Base-by-base conservation (phyloP, 495 filamentous ascomycete species). In the Alectoria sarmentosa region DNA sequence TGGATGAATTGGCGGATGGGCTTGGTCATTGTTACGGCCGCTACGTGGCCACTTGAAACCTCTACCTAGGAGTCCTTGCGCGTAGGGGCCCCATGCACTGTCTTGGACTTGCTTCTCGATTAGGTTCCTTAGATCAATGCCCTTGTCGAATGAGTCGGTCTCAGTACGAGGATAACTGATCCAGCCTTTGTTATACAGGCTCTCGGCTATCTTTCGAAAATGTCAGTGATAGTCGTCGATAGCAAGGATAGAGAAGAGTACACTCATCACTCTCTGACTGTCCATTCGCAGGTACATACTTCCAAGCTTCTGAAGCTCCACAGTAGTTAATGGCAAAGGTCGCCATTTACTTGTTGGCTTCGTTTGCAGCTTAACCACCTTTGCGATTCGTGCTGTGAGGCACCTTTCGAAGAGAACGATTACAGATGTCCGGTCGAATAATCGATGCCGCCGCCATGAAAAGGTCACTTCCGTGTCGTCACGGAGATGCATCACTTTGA, bases 271-370 rank as follows among this genome's bases (percentile, higher is more conserved):
- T 48, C 84, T 77, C 64, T 95, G 86, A 76, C 90, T 90, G 65
- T 89, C 90, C 83, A 98, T 86, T 26, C 86, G 82, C 17, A 98
- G 80, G 70, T 92, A 95, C 59, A 83, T 80, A 67, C 86, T 94
- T 26, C 95, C 94, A 80, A 91, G 91, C 79, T 96, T 98, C 72
- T 98, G 94, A n/a, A 98, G 77, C 69, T 98, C 95, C n/a, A 98
- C 90, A 0, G 94, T 98, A 0, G 94, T 98, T 69, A 98, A 78
- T 2, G 94, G 94, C 39, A 98, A 73, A 3, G 94, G 94, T 69
- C 90, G 89, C 91, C 88, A 96, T 77, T 95, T 96, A 68, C 87
- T 92, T 23, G 92, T 96, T 1, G 91, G 91, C 73, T 96, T 97
- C 71, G 89, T 88, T 66, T 88, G 84, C 36, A 96, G 86, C 69